phyloP scores from a whole-genome alignment of 2,329 filamentous ascomycete genomes.

The Fusarium mexicanum region DNA sequence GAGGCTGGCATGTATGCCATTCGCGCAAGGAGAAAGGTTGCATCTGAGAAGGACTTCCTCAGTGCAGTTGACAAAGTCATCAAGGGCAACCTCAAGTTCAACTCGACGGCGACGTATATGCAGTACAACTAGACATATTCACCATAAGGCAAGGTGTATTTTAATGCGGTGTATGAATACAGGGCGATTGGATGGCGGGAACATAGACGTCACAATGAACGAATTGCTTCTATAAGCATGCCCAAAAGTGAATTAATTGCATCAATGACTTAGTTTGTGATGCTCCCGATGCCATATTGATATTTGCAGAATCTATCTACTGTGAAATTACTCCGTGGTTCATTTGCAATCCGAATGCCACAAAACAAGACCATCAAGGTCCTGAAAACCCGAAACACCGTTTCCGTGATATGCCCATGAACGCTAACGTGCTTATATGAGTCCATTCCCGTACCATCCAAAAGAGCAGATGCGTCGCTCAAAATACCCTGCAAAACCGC shows the following conservation, averaged over 20 bases:
- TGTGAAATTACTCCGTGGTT: conserved; percentile 7
- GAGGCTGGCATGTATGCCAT: conserved; percentile 99
- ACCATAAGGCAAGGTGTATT: conserved; percentile 37
- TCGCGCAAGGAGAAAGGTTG: conserved; percentile 92
- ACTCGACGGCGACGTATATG: conserved; percentile 97
- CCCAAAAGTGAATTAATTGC: background rate
- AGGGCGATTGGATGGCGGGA: conserved; percentile 37
- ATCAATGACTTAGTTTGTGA: background rate
- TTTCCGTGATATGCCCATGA: conserved; percentile 25
- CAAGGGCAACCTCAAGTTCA: conserved; percentile 99
- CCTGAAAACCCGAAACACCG: conserved; percentile 34
- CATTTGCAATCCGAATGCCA: conserved; percentile 10
- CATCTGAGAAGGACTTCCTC: conserved; percentile 98
- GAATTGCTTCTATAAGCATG: conserved; percentile 22
- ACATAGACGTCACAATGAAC: conserved; percentile 40
- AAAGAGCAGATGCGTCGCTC: background rate
- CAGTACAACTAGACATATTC: conserved; percentile 86
- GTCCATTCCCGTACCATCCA: conserved; percentile 2
- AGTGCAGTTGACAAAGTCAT: conserved; percentile 99
- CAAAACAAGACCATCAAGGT: conserved; percentile 4
- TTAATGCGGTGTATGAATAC: conserved; percentile 50
- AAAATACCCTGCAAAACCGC: background rate
- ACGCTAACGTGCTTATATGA: conserved; percentile 6
- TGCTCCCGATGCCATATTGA: conserved; percentile 10
- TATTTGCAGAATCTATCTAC: conserved; percentile 32